A percentile compares a stretch with the other conserved stretches of the same genome.
Evolutionary conservation across 2,329 filamentous ascomycete genomes (phyloP).

Genomic region (Microsporum ferrugineum): DNA sequence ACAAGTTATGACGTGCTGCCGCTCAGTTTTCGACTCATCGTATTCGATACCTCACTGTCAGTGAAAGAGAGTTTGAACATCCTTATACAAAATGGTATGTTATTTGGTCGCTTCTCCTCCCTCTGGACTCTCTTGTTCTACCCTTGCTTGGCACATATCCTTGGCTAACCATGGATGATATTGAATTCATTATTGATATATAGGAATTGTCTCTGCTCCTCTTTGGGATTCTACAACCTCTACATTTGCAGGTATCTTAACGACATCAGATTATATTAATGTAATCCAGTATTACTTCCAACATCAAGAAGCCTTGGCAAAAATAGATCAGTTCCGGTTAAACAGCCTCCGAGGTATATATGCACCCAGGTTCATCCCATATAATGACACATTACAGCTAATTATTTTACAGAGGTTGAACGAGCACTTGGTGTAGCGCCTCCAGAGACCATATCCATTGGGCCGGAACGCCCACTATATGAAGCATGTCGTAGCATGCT

Average conservation of each 20-base stretch:
- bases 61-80: conserved; percentile 97
- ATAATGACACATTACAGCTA: not conserved
- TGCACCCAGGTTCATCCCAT: conserved; percentile 4
- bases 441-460: conserved; percentile 90
- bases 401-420: conserved; percentile 62
- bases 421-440: conserved; percentile 82
- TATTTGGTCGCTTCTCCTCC: not conserved
- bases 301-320: conserved; percentile 76
- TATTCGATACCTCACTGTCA: conserved; percentile 86
- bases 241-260: conserved; percentile 85
- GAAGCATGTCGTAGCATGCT: conserved; percentile 94
- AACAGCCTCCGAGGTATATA: conserved; percentile 72
- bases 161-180: conserved; percentile 7
- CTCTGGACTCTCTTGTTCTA: not conserved
- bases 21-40: conserved; percentile 86
- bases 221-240: conserved; percentile 92
- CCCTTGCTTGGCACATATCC: conserved; percentile 11
- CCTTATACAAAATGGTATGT: conserved; percentile 78
- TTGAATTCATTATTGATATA: conserved; percentile 10
- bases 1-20: conserved; percentile 97
- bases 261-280: conserved; percentile 95
- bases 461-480: conserved; percentile 80
- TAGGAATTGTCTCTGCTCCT: conserved; percentile 93
- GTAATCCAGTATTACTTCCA: conserved; percentile 99
- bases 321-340: conserved; percentile 86